A percentile compares a stretch with the other conserved stretches of the same genome.
Evolutionary conservation across 2,329 filamentous ascomycete genomes (phyloP).

Genomic region (Claviceps pazoutovae): DNA sequence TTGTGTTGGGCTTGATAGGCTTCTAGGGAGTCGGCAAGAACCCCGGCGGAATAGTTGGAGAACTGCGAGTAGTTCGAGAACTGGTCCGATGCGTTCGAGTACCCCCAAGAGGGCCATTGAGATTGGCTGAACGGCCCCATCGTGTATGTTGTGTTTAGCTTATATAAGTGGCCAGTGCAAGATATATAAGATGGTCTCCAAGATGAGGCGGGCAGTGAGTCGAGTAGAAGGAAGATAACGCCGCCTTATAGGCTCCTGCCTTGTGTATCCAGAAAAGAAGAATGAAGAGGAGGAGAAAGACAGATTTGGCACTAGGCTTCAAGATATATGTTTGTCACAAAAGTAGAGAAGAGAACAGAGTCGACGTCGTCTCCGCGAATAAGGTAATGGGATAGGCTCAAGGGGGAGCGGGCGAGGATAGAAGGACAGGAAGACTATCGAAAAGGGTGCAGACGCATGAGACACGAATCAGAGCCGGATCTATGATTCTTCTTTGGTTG

Average conservation of each 20-base stretch:
- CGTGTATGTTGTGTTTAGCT: background rate
- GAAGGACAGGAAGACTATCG: conserved; percentile 13
- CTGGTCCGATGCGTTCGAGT: conserved; percentile 15
- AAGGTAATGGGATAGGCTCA: background rate
- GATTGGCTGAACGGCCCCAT: conserved; percentile 22
- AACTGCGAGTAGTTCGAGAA: conserved; percentile 20
- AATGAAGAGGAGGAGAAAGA: background rate
- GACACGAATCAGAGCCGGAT: conserved; percentile 18
- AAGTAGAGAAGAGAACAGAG: background rate
- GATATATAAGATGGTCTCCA: background rate
- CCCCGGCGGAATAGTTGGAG: conserved; percentile 19
- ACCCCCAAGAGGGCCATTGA: conserved; percentile 24
- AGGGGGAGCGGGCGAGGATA: conserved; percentile 6
- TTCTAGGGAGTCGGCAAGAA: conserved; percentile 25
- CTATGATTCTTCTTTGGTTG: conserved; percentile 15
- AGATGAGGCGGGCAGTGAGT: background rate
- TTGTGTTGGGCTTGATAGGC: conserved; percentile 23
- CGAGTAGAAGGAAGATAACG: background rate
- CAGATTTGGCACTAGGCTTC: background rate
- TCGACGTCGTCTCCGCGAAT: conserved; percentile 7
- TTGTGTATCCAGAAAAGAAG: background rate
- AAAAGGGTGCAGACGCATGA: conserved; percentile 19
- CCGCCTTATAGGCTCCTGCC: background rate
- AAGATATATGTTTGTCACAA: background rate
- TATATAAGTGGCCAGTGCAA: background rate